These are phyloP conservation scores for Deinandra increscens DNA, from an alignment of 129 eudicot genomes.

Conservation along the genomic window DNA sequence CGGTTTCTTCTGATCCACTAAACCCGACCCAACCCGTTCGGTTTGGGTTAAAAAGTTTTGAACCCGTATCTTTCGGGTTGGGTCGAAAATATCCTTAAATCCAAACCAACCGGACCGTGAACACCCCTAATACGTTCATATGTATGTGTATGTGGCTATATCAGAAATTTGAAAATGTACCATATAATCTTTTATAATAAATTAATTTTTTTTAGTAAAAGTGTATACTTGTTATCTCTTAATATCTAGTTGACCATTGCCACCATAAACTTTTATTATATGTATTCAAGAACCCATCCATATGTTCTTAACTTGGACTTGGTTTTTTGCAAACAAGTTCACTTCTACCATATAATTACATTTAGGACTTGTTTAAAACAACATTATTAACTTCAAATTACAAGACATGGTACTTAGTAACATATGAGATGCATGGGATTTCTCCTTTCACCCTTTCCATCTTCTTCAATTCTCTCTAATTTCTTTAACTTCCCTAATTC, in stretches of 20 bases:
- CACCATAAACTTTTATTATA: not conserved
- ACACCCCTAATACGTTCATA: too few relatives aligned
- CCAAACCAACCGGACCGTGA: too few relatives aligned
- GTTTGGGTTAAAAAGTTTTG: too few relatives aligned
- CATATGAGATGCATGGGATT: conserved; percentile 24
- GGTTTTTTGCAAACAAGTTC: conserved; percentile 12
- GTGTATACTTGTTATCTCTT: not conserved
- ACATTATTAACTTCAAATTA: not conserved
- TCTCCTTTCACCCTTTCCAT: conserved; percentile 14
- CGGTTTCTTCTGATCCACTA: too few relatives aligned
- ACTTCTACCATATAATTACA: conserved; percentile 11
- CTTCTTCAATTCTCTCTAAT: not conserved
- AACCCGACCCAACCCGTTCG: too few relatives aligned
- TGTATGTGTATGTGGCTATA: too few relatives aligned
- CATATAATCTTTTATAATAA: not conserved
- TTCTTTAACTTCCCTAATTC: not conserved
- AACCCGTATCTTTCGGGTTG: too few relatives aligned
- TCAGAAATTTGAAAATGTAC: not conserved
- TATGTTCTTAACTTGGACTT: conserved; percentile 1
- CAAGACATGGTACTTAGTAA: conserved; percentile 47
- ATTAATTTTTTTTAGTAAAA: not conserved
- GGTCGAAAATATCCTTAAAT: too few relatives aligned
- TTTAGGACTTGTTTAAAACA: not conserved
- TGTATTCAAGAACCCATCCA: not conserved
- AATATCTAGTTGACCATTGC: not conserved